A percentile compares a stretch with the other conserved stretches of the same genome.
Evolutionary conservation across 78 protist species (phyloP).

Genomic region (Ministeria vibrans): DNA sequence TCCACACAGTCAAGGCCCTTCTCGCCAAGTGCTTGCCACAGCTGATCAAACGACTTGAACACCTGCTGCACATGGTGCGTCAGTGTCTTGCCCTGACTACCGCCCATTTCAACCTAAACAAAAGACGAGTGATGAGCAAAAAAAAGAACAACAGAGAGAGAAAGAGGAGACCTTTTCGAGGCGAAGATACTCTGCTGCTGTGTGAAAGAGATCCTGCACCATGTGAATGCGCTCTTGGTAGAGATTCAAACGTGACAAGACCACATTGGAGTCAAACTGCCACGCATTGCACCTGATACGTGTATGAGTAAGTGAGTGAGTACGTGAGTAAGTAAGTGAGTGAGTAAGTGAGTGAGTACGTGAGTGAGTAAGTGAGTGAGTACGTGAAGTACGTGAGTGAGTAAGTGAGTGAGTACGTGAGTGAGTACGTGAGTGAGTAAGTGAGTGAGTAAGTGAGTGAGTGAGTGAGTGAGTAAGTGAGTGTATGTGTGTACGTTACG

Average conservation of each 20-base stretch:
- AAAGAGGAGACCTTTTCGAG: slow-evolving; percentile 38
- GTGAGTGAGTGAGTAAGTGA: no score
- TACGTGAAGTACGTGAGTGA: no score
- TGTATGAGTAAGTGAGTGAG: neutral
- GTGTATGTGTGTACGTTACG: no score
- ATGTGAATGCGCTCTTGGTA: slow-evolving; percentile 51
- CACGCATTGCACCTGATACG: neutral
- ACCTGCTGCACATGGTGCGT: slow-evolving; percentile 14
- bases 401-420: no score
- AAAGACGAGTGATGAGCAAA: neutral
- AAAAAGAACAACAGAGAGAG: neutral
- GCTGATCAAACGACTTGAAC: slow-evolving; percentile 9
- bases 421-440: no score
- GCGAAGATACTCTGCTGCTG: slow-evolving; percentile 25
- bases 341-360: no score
- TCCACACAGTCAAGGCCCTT: slow-evolving; percentile 23
- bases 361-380: no score
- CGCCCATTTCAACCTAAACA: slow-evolving; percentile 38
- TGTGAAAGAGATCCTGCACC: slow-evolving; percentile 35
- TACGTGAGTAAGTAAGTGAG: no score
- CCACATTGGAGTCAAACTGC: slow-evolving; percentile 27
- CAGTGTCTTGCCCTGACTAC: neutral
- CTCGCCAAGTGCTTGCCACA: neutral
- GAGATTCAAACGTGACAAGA: slow-evolving; percentile 43
- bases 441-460: no score